Conservation (phyloP, 805 yeast genomes). For the Candida alai region DNA sequence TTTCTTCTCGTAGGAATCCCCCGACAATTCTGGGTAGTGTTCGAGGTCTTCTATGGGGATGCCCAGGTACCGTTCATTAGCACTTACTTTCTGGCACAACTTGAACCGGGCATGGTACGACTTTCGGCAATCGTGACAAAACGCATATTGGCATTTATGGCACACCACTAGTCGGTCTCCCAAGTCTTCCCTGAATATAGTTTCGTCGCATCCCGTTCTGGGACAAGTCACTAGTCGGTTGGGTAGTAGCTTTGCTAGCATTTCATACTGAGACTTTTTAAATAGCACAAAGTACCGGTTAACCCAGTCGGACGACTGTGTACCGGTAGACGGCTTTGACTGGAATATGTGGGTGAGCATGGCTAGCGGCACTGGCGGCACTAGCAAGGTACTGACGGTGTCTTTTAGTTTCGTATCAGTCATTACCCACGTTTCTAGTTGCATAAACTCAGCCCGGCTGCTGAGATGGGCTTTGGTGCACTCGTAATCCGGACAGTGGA, state of each 20-base stretch:
- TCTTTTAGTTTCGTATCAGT: slow-evolving; percentile 10
- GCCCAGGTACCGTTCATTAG: slow-evolving; percentile 21
- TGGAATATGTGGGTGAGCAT: slow-evolving; percentile 30
- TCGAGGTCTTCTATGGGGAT: slow-evolving; percentile 31
- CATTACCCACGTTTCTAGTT: slow-evolving; percentile 20
- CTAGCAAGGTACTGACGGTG: slow-evolving; percentile 37
- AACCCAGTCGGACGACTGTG: slow-evolving; percentile 19
- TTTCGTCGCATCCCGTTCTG: slow-evolving; percentile 37
- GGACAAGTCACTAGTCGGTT: slow-evolving; percentile 51
- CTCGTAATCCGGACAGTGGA: slow-evolving; percentile 58
- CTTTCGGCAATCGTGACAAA: slow-evolving; percentile 52
- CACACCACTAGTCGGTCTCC: slow-evolving; percentile 49
- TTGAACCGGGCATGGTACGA: slow-evolving; percentile 59
- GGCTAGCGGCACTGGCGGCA: slow-evolving; percentile 34
- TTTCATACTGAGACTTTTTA: slow-evolving; percentile 37
- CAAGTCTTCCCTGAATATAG: slow-evolving; percentile 45
- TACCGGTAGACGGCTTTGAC: slow-evolving; percentile 4
- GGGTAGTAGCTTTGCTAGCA: slow-evolving; percentile 44
- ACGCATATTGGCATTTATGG: slow-evolving; percentile 46
- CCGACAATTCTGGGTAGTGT: slow-evolving; percentile 28
- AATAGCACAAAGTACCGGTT: slow-evolving; percentile 38
- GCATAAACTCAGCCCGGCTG: slow-evolving; percentile 15
- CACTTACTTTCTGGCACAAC: slow-evolving; percentile 31
- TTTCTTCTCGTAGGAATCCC: slow-evolving; percentile 27
- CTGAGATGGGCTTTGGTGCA: slow-evolving; percentile 30